These are phyloP conservation scores for Aspergillus fructus DNA, from an alignment of 2,329 filamentous ascomycete genomes.

Conservation along the genomic window DNA sequence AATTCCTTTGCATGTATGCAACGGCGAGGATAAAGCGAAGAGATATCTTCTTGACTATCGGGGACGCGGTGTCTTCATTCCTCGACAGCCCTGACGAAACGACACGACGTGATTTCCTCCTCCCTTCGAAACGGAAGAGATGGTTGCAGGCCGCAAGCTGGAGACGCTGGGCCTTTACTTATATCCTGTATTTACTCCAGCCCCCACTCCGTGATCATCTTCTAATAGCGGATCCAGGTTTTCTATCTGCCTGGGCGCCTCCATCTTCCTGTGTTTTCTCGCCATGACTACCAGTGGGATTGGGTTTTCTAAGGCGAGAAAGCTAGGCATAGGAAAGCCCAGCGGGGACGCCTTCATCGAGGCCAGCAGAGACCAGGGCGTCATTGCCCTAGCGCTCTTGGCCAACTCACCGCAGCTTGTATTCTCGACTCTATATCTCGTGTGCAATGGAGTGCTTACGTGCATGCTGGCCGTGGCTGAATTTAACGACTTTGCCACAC, in stretches of 20 bases:
- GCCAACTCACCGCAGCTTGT: slow-evolving; percentile 35
- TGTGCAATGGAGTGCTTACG: slow-evolving; percentile 41
- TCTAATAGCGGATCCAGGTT: background rate
- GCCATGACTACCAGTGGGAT: background rate
- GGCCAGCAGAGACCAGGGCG: background rate
- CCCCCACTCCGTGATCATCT: background rate
- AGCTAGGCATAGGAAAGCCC: background rate
- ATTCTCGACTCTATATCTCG: slow-evolving; percentile 34
- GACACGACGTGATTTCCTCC: background rate
- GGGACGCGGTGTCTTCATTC: background rate
- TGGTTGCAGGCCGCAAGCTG: background rate
- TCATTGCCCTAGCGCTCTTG: slow-evolving; percentile 15
- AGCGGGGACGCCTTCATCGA: background rate
- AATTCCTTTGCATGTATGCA: background rate
- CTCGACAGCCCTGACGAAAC: background rate
- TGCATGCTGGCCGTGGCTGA: slow-evolving; percentile 50
- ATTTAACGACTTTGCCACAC: slow-evolving; percentile 43
- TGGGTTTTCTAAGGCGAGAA: background rate
- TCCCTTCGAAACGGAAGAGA: background rate
- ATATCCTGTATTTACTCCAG: background rate
- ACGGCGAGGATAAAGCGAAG: background rate
- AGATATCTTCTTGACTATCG: background rate
- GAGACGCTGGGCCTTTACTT: background rate
- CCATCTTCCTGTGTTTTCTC: background rate
- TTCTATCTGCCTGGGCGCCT: background rate